Evolutionary conservation across 169 alveolate genomes (phyloP).

Genomic region (Besnoitia besnoiti): DNA sequence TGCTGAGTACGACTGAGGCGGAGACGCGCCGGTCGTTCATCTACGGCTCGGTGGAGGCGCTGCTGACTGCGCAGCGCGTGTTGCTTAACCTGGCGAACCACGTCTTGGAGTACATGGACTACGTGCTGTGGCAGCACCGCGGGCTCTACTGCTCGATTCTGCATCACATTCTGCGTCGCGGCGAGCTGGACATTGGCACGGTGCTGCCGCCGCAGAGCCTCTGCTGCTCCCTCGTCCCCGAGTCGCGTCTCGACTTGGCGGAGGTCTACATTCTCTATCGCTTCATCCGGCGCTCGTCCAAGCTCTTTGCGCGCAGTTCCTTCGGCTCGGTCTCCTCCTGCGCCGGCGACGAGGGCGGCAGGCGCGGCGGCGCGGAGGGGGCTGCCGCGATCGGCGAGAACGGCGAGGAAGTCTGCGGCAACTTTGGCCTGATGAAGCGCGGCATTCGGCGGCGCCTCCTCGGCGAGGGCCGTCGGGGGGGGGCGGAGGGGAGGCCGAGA

Average conservation of each 20-base stretch:
- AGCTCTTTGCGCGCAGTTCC: not conserved
- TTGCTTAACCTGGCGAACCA: conserved; percentile 59
- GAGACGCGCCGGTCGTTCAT: conserved; percentile 49
- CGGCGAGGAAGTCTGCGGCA: not conserved
- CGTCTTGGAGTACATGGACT: conserved; percentile 57
- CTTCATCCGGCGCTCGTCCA: not conserved
- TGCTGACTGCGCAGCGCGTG: conserved; percentile 68
- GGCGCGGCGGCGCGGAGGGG: not conserved
- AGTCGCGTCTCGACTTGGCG: not conserved
- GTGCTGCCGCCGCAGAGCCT: conserved; percentile 48
- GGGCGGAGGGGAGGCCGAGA: not conserved
- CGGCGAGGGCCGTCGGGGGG: not conserved
- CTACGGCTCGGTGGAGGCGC: conserved; percentile 42
- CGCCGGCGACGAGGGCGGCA: not conserved
- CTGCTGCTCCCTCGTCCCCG: not conserved
- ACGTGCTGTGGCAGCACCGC: conserved; percentile 56
- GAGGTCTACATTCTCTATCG: not conserved
- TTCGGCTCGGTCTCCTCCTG: conserved; percentile 22
- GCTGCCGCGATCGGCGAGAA: not conserved
- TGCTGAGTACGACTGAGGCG: conserved; percentile 20
- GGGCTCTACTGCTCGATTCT: conserved; percentile 60
- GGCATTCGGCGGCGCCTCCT: not conserved
- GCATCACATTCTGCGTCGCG: conserved; percentile 44
- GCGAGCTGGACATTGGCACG: conserved; percentile 65
- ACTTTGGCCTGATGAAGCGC: not conserved